Percentiles rank a stretch among this genome's conserved stretches.
phyloP scores from a whole-genome alignment of 331 rosid genomes.

The Rosa hybrid region DNA sequence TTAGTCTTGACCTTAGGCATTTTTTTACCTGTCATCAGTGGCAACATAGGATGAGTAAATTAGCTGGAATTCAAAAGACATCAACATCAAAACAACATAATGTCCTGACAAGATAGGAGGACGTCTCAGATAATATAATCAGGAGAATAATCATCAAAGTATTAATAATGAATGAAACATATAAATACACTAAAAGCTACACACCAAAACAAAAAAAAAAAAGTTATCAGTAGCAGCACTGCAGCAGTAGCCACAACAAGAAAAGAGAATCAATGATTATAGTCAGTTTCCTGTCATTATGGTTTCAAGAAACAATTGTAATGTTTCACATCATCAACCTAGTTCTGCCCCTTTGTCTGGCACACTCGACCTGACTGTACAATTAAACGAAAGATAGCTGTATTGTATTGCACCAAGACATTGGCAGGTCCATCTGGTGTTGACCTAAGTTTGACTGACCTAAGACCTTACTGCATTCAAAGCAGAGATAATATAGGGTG shows the following conservation, averaged over 20 bases:
- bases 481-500: too few relatives aligned
- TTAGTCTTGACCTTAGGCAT: conserved; percentile 93
- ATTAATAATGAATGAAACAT: not conserved
- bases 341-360: too few relatives aligned
- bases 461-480: too few relatives aligned
- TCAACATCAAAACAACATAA: not conserved
- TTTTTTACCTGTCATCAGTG: conserved; percentile 31
- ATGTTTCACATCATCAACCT: not conserved
- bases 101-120: not conserved
- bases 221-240: too few relatives aligned
- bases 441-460: too few relatives aligned
- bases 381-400: too few relatives aligned
- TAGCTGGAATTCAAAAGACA: not conserved
- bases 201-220: not conserved
- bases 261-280: not conserved
- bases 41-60: conserved; percentile 19
- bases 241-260: not conserved
- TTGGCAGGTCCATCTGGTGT: too few relatives aligned
- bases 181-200: too few relatives aligned
- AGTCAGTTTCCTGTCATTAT: not conserved
- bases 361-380: too few relatives aligned
- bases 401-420: not conserved
- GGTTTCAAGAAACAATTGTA: not conserved
- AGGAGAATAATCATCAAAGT: not conserved
- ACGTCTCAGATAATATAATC: not conserved